Evolutionary conservation across 495 filamentous ascomycete genomes (phyloP), one percentile per base, ranked within the genome.

Genomic region (Neurospora hispaniola): DNA sequence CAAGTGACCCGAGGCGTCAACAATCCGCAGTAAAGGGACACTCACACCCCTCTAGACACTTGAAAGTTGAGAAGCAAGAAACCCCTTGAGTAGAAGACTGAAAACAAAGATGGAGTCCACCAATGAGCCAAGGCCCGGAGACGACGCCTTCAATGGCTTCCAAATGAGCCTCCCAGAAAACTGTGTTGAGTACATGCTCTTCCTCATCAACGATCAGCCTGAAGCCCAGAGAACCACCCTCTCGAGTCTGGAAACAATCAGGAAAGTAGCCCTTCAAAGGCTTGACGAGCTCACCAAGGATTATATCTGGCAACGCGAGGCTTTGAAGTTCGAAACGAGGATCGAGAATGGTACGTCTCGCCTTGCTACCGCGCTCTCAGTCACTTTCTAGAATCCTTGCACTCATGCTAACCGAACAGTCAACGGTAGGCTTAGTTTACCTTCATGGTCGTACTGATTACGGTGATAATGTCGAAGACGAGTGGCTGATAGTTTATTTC

Each of bases 231-330:
- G 54, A 66, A 79, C 73, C 35, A 54, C 74, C 23, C 78, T 86
- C 16, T 75, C 86, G 12, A 86, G 86, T 40, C 85, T 99, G 71
- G 89, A 91, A 70, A 82, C 86, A n/a, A 85, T 97, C 5, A 89
- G 93, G 74, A 90, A 85, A 78, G 86, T 87, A 11, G 90, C 92
- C 5, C 83, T 85, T 4, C 85, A 89, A 70, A 80, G 96, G 71
- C 85, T 83, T 10, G 89, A 89, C 46, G 81, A 84, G 27, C 79
- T 92, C 31, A 82, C 94, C 46, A 90, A 90, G 74, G 92, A 92
- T 69, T 98, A 97, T 78, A 97, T 98, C 73, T 99, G 96, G 96
- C 96, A 99, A 81, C 89, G 94, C 5, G 93, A 97, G 27, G 80
- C 82, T 5, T 94, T 98, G 73, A 81, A 81, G 6, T 79, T 97